Conservation (phyloP, 2,329 filamentous ascomycete species). For the Fusarium buxicola region DNA sequence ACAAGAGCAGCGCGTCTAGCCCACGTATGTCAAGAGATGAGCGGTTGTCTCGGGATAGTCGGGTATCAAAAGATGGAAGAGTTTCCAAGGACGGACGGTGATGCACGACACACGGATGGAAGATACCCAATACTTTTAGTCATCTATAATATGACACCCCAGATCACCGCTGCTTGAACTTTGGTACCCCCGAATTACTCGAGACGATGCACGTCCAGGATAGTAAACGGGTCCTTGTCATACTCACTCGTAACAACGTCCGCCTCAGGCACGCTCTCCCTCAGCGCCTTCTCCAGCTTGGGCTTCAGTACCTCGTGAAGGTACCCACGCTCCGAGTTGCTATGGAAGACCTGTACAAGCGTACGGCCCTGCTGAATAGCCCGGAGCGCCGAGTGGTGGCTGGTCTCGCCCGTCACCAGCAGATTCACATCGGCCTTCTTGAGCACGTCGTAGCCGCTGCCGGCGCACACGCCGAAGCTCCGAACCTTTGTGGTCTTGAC, state of each 20-base stretch:
- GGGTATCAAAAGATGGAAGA: slow-evolving; percentile 33
- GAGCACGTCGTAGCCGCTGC: slow-evolving; percentile 84
- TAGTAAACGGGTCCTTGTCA: slow-evolving; percentile 90
- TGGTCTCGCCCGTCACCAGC: slow-evolving; percentile 91
- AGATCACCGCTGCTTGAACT: background rate
- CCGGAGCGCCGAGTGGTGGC: slow-evolving; percentile 89
- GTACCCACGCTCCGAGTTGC: slow-evolving; percentile 90
- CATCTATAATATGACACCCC: background rate
- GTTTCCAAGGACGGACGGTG: slow-evolving; percentile 27
- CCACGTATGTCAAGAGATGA: slow-evolving; percentile 39
- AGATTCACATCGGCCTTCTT: slow-evolving; percentile 78
- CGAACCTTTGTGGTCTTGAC: slow-evolving; percentile 60
- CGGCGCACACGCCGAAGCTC: slow-evolving; percentile 88
- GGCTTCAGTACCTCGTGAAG: slow-evolving; percentile 76
- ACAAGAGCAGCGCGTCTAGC: slow-evolving; percentile 31
- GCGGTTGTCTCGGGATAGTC: slow-evolving; percentile 32
- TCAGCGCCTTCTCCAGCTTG: slow-evolving; percentile 71
- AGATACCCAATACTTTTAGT: slow-evolving; percentile 39
- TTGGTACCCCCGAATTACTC: slow-evolving; percentile 27
- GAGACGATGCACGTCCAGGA: slow-evolving; percentile 66
- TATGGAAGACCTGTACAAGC: slow-evolving; percentile 90
- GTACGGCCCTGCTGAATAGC: slow-evolving; percentile 86
- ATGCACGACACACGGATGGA: slow-evolving; percentile 20
- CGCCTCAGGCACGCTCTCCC: slow-evolving; percentile 61
- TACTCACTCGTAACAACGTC: slow-evolving; percentile 79